Evolutionary conservation across 306 rosid species (phyloP), one percentile per base, ranked within the genome.

Genomic region (Dalbergia cultrata): DNA sequence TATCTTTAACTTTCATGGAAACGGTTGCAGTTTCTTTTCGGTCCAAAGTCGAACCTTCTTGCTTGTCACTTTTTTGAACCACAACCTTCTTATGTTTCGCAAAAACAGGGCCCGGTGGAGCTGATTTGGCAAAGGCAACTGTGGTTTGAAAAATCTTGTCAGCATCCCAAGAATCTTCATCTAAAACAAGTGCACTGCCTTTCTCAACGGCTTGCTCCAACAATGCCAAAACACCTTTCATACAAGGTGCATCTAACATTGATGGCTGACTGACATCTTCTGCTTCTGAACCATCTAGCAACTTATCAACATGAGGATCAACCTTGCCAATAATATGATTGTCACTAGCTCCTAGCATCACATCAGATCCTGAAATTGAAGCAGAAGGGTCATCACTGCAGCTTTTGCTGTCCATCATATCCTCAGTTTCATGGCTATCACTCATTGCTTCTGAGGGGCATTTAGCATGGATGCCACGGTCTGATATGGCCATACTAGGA

Each of bases 111-210:
- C 87, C 91, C 31, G 87, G 86, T 52, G 98, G 88, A 67, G 98
- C 97, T 21, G 97, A 90, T 80, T 77, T 70, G 74, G 97, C 79
- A 14, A 93, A 86, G 69, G 87, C 85, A 61, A 93, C 97, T 18
- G 92, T 66, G 44, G 75, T 84, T 86, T 68, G 87, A 83, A 80
- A 93, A 57, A 95, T 50, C 53, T 72, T 41, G 78, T 95, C 97
- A 9, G 91, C 94, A 82, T 95, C 94, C 88, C 89, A 81, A 41
- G 83, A 75, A 7, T 74, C 84, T 41, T 86, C 86, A 8, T 87
- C 90, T 77, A 93, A 82, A 62, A 92, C 77, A 80, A 87, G 63
- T 53, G 98, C 98, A 83, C 85, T 81, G 67, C 98, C 97, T 72
- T 82, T 81, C 78, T 80, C 94, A 52, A 91, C 71, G 63, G 99